Conservation (phyloP, 345 rosid genomes). For the Corchorus olitorius region DNA sequence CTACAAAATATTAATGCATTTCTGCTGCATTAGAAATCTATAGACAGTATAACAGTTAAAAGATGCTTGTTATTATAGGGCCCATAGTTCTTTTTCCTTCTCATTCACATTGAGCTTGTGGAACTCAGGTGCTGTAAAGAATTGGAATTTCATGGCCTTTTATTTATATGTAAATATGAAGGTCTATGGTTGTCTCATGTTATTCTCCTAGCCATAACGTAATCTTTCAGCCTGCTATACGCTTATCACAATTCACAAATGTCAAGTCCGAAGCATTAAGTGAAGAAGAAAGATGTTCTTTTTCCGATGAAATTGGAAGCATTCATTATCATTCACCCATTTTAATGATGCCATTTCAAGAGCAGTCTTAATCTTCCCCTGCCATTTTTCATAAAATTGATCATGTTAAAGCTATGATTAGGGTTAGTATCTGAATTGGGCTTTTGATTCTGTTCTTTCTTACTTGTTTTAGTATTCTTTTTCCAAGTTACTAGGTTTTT, state of each 20-base stretch:
- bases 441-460: not conserved
- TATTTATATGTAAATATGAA: not conserved
- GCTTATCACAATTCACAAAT: not conserved
- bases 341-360: no score
- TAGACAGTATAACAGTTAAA: not conserved
- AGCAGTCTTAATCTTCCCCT: not conserved
- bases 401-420: not conserved
- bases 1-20: not conserved
- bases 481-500: no score
- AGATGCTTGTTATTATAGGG: not conserved
- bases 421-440: not conserved
- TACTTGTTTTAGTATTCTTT: not conserved
- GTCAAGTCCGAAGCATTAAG: not conserved
- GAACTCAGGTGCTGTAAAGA: not conserved
- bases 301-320: not conserved
- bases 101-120: not conserved
- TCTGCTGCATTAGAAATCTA: not conserved
- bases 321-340: no score
- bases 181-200: not conserved
- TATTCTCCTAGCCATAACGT: not conserved
- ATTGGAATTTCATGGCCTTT: not conserved
- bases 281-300: not conserved
- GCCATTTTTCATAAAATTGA: not conserved
- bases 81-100: not conserved
- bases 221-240: not conserved